phyloP scores from a whole-genome alignment of 805 yeast genomes.

The Kazachstania psychrophila region DNA sequence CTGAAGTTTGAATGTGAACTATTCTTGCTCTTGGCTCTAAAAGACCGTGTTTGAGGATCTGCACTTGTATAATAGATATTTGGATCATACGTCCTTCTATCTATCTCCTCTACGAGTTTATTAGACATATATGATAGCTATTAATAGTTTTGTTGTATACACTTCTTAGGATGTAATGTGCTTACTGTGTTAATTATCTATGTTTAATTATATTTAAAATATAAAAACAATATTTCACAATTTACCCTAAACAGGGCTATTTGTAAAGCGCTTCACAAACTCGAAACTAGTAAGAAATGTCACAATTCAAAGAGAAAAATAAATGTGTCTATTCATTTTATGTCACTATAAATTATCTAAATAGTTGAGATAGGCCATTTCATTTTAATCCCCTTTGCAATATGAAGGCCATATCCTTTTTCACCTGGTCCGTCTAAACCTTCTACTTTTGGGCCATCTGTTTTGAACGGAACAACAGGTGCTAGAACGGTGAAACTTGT shows the following conservation, averaged over 20 bases:
- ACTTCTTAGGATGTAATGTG: no score
- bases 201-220: no score
- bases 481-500: constrained; percentile 19
- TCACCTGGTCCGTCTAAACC: constrained; percentile 10
- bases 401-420: constrained; percentile 10
- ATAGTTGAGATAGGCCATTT: no score
- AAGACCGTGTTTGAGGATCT: constrained; percentile 16
- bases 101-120: constrained; percentile 27
- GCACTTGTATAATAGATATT: constrained; percentile 25
- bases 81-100: constrained; percentile 26
- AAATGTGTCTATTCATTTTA: no score
- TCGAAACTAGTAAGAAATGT: no score
- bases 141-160: no score
- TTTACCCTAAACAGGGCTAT: no score
- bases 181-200: no score
- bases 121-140: neutral
- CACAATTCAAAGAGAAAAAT: no score
- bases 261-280: no score
- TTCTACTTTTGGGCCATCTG: constrained; percentile 8
- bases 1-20: constrained; percentile 16
- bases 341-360: no score
- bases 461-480: constrained; percentile 10
- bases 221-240: no score
- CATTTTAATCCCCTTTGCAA: constrained; percentile 1
- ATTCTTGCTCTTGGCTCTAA: constrained; percentile 12